Conservation (phyloP, 2,329 filamentous ascomycete species). For the Biscogniauxia mediterranea region DNA sequence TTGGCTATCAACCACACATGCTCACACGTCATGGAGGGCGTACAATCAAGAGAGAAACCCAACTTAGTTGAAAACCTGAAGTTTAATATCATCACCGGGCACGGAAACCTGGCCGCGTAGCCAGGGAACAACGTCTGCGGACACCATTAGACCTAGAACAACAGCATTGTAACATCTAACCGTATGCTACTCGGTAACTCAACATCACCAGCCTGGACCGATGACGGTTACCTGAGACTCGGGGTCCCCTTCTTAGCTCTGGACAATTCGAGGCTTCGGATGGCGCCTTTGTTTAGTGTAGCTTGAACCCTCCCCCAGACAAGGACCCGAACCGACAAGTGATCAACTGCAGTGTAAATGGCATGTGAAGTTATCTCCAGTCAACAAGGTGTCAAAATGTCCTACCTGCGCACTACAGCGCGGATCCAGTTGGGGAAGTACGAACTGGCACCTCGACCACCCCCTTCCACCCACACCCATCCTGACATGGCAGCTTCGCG, state of each 20-base stretch:
- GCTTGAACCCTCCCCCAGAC: constrained; percentile 1
- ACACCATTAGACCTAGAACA: neutral
- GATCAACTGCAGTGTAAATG: constrained; percentile 3
- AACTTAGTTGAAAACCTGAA: neutral
- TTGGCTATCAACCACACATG: neutral
- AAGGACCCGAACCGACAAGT: constrained; percentile 10
- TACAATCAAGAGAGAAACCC: neutral
- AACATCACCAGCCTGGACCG: neutral
- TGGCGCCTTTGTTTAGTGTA: neutral
- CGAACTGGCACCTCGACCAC: constrained; percentile 10
- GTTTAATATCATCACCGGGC: neutral
- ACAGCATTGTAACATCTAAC: neutral
- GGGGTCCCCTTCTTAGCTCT: neutral
- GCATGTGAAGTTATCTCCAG: constrained; percentile 12
- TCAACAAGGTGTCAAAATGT: constrained; percentile 8
- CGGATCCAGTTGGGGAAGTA: constrained; percentile 6
- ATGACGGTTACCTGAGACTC: neutral
- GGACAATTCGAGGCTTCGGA: neutral
- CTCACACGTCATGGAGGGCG: neutral
- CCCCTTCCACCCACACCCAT: neutral
- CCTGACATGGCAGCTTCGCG: neutral
- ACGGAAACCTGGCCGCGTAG: neutral
- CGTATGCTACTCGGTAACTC: neutral
- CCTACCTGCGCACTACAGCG: constrained; percentile 5
- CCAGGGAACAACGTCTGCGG: neutral